Evolutionary conservation across 2,329 filamentous ascomycete genomes (phyloP), one percentile per base, ranked within the genome.

Genomic region (Juglanconis juglandina): DNA sequence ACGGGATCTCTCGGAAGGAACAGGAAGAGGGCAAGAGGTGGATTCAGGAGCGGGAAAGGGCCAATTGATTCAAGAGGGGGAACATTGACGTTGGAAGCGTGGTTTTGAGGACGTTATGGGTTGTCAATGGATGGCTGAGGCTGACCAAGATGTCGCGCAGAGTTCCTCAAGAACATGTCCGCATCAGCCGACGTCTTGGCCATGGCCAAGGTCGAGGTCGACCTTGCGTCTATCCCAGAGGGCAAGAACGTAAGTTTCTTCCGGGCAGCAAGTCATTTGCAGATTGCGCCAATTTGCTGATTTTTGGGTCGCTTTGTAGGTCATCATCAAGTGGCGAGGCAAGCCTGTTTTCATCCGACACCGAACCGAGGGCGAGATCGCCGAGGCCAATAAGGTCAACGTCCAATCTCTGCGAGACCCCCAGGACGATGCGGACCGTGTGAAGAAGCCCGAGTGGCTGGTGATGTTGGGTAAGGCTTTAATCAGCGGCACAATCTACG

Each of bases 261-360:
- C 11, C n/a, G 17, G 7, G 37, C 35, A 17, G 24, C 32, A 5
- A 14, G 9, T 13, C 37, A 2, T 1, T 5, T 6, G 10, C 5
- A 13, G 34, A 3, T 48, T 24, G 24, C n/a, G 51, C 4, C 5
- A 24, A 2, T 24, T 8, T 3, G 14, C 49, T 64, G 59, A 55
- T 42, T 39, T 48, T 33, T 47, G 11, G 42, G 44, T 9, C 35
- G 5, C 41, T 37, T 46, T 50, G 54, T 72, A 93, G 90, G 89
- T 99, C 76, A 96, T 99, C 78, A 96, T 99, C 85, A 99, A 99
- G 84, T 99, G 95, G 95, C 91, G 95, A 84, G 95, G 95, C 77
- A 99, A 99, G 90, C 95, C 95, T 77, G 92, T 99, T 77, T 99
- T 99, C 85, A 92, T 99, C 87, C 93, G 95, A 78, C 95, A 99